Conservation (phyloP, 192 early-diverging fungal genomes). For the Ambispora gerdemannii region DNA sequence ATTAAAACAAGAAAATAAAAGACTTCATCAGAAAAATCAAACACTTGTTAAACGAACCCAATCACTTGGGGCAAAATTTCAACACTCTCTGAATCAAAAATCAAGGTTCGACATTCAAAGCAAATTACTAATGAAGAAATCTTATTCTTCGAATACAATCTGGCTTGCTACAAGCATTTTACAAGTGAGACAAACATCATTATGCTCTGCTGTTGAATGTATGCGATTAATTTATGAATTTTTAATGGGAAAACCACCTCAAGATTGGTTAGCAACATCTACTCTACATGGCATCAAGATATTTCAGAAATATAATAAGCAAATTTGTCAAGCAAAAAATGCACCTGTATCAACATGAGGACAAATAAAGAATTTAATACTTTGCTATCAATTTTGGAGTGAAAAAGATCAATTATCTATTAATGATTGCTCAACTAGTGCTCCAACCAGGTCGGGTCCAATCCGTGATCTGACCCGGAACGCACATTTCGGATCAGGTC, state of each 20-base stretch:
- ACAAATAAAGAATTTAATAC: neutral
- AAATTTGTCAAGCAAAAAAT: neutral
- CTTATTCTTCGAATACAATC: neutral
- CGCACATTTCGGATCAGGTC: too few relatives aligned
- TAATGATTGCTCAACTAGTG: neutral
- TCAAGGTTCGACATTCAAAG: too few relatives aligned
- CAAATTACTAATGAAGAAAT: neutral
- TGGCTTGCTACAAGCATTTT: neutral
- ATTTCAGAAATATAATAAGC: neutral
- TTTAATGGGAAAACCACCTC: neutral
- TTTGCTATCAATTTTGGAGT: neutral
- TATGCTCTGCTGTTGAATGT: neutral
- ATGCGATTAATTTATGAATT: neutral
- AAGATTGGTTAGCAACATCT: too few relatives aligned
- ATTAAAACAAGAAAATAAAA: too few relatives aligned
- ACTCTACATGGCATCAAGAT: constrained; percentile 2
- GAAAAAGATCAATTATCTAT: neutral
- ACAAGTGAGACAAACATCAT: too few relatives aligned
- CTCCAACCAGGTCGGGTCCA: too few relatives aligned
- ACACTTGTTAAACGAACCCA: too few relatives aligned
- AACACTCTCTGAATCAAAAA: too few relatives aligned
- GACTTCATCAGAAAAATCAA: too few relatives aligned
- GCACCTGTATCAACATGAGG: neutral
- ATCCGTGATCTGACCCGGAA: too few relatives aligned
- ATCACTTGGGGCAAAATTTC: too few relatives aligned